These are phyloP conservation scores for Craterostigma plantagineum DNA, from an alignment of 257 asterid genomes.

Conservation along the genomic window DNA sequence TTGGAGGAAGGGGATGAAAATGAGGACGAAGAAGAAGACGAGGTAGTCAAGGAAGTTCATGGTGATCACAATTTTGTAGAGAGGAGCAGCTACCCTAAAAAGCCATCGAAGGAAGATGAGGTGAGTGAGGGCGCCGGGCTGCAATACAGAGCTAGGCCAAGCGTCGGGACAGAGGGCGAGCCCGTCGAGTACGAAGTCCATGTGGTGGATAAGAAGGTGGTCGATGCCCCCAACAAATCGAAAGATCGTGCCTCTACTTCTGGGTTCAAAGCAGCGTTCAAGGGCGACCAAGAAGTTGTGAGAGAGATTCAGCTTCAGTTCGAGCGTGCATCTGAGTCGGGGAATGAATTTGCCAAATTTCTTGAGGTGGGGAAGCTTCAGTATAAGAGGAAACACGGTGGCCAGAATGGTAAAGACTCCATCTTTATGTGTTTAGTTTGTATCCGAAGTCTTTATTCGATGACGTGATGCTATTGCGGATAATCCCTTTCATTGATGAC, in stretches of 20 bases:
- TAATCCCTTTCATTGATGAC: no score
- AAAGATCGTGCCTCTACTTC: slow-evolving; percentile 18
- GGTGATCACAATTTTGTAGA: slow-evolving; percentile 54
- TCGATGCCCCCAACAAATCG: slow-evolving; percentile 19
- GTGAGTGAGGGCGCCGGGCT: slow-evolving; percentile 15
- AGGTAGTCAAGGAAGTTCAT: slow-evolving; percentile 76
- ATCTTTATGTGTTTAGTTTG: not conserved
- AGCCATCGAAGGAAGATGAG: slow-evolving; percentile 12
- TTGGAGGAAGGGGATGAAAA: slow-evolving; percentile 86
- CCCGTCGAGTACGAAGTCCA: slow-evolving; percentile 45
- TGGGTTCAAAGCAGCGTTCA: slow-evolving; percentile 21
- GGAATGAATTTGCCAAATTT: not conserved
- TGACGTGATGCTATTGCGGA: not conserved
- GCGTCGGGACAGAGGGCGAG: slow-evolving; percentile 17
- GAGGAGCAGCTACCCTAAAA: slow-evolving; percentile 21
- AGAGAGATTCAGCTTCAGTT: slow-evolving; percentile 1
- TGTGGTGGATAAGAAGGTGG: slow-evolving; percentile 45
- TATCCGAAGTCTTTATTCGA: not conserved
- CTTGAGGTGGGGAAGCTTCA: slow-evolving; percentile 1
- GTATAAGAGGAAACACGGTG: slow-evolving; percentile 1
- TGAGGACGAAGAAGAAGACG: slow-evolving; percentile 9
- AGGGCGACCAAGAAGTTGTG: not conserved
- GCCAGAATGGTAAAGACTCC: not conserved
- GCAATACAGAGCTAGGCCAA: slow-evolving; percentile 17
- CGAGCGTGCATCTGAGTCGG: not conserved